Conservation (phyloP, 139 green algal genomes). For the Haematococcus lacustris region DNA sequence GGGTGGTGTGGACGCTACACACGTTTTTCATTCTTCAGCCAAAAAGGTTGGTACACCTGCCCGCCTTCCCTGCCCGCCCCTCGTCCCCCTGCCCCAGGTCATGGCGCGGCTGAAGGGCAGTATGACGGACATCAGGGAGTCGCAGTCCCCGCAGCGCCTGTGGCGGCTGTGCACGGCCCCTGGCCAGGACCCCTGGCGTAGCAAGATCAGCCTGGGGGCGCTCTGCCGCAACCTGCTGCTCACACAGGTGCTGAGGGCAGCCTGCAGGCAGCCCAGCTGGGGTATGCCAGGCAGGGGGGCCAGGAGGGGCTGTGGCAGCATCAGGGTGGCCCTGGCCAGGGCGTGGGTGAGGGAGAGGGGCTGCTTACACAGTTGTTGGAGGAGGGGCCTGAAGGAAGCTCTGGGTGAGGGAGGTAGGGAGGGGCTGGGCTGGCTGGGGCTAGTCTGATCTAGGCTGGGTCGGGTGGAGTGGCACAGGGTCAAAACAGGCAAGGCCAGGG, state of each 20-base stretch:
- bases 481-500: too few relatives aligned
- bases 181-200: slow-evolving; percentile 25
- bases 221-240: slow-evolving; percentile 31
- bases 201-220: slow-evolving; percentile 20
- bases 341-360: neutral
- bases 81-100: too few relatives aligned
- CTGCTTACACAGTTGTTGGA: neutral
- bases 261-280: too few relatives aligned
- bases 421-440: too few relatives aligned
- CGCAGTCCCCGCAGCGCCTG: slow-evolving; percentile 23
- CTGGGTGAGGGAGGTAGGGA: too few relatives aligned
- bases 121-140: slow-evolving; percentile 31
- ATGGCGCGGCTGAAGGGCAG: slow-evolving; percentile 17
- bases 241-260: slow-evolving; percentile 23
- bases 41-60: too few relatives aligned
- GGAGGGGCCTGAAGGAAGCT: neutral
- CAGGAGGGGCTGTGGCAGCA: neutral
- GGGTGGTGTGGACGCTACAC: too few relatives aligned
- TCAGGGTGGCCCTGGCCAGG: neutral
- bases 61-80: too few relatives aligned
- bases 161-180: slow-evolving; percentile 28
- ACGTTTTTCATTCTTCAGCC: too few relatives aligned
- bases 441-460: too few relatives aligned
- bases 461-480: too few relatives aligned
- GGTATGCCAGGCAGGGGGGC: too few relatives aligned